These are phyloP conservation scores for Barbatosphaeria neglecta DNA, from an alignment of 495 filamentous ascomycete species.

Conservation along the genomic window DNA sequence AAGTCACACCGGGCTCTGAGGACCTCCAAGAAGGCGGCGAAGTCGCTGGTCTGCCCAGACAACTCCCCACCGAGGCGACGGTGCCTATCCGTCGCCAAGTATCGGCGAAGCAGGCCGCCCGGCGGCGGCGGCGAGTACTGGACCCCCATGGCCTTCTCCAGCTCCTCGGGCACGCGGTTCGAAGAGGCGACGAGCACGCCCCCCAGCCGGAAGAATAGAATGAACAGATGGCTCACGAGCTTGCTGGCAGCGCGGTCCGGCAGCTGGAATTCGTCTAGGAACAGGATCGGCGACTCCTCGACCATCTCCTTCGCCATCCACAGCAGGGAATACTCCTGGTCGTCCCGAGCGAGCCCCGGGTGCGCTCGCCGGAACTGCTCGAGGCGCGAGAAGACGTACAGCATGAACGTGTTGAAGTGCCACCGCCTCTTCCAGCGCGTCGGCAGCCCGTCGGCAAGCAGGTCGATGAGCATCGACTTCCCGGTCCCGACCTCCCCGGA, in stretches of 20 bases:
- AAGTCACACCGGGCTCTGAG: conserved; percentile 57
- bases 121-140: conserved; percentile 41
- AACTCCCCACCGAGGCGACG: conserved; percentile 19
- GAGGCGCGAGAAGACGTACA: conserved; percentile 51
- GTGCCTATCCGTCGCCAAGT: conserved; percentile 18
- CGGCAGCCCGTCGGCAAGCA: conserved; percentile 57
- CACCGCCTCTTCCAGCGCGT: conserved; percentile 53
- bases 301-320: conserved; percentile 57
- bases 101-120: conserved; percentile 37
- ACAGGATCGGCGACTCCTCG: conserved; percentile 54
- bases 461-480: conserved; percentile 59
- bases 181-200: conserved; percentile 62
- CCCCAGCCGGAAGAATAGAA: conserved; percentile 61
- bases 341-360: conserved; percentile 8
- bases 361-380: conserved; percentile 42
- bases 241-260: conserved; percentile 58
- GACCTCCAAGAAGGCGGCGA: conserved; percentile 54
- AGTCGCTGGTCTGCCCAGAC: conserved; percentile 48
- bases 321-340: conserved; percentile 49
- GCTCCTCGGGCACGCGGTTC: conserved; percentile 63
- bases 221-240: conserved; percentile 57
- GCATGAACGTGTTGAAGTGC: conserved; percentile 71
- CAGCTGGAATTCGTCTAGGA: conserved; percentile 65
- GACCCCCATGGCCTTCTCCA: conserved; percentile 54
- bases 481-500: conserved; percentile 63